These are phyloP conservation scores for Clonostachys chloroleuca DNA, from an alignment of 2,329 filamentous ascomycete genomes.

Conservation along the genomic window DNA sequence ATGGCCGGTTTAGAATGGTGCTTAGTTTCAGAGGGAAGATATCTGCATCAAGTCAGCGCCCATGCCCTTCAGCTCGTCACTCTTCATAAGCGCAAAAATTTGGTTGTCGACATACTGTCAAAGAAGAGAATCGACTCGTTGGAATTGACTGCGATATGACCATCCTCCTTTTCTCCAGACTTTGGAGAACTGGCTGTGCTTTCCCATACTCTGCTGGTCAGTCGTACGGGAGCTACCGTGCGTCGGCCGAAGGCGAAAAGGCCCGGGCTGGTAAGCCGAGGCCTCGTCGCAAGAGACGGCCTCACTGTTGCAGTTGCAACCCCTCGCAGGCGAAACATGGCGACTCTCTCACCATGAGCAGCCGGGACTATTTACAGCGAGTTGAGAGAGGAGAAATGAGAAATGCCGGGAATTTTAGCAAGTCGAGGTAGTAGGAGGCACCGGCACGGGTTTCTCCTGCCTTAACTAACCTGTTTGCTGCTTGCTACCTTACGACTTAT, in stretches of 20 bases:
- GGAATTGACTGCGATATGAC: constrained; percentile 72
- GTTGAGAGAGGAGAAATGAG: too few relatives aligned
- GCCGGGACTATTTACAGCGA: too few relatives aligned
- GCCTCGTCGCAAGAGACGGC: not conserved
- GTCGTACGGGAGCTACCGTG: not conserved
- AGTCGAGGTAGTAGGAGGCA: too few relatives aligned
- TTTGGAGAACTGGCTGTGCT: constrained; percentile 7
- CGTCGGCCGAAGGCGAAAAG: not conserved
- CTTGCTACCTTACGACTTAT: too few relatives aligned
- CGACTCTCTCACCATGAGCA: not conserved
- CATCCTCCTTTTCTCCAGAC: constrained; percentile 55
- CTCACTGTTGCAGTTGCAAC: not conserved
- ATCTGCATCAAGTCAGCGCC: constrained; percentile 43
- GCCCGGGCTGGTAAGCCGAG: not conserved
- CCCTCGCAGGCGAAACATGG: constrained; percentile 2
- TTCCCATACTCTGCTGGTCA: constrained; percentile 5
- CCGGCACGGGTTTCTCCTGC: too few relatives aligned
- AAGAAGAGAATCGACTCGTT: constrained; percentile 87
- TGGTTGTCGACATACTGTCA: constrained; percentile 60
- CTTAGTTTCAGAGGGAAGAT: constrained; percentile 76
- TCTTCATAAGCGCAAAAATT: not conserved
- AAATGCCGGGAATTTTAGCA: too few relatives aligned
- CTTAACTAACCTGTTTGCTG: too few relatives aligned
- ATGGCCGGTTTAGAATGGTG: constrained; percentile 37
- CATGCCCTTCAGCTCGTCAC: not conserved